Percentiles rank a stretch among this genome's conserved stretches.
These are phyloP conservation scores for Ophiostoma sp. DNA, from an alignment of 2,329 filamentous ascomycete genomes.

Conservation along the genomic window DNA sequence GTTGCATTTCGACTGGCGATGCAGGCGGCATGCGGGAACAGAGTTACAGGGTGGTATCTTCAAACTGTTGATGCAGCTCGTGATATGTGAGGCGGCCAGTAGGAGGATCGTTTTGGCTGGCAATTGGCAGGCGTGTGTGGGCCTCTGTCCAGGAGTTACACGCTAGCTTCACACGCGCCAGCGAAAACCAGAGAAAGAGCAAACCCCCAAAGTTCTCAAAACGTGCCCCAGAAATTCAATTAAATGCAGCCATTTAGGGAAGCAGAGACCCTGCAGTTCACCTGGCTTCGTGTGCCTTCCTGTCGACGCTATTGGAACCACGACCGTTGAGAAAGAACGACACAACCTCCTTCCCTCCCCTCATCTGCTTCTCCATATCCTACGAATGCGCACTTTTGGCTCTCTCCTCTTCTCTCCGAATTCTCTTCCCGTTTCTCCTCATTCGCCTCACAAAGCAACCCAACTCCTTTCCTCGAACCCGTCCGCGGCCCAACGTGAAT, in stretches of 20 bases:
- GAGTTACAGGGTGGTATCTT: neutral
- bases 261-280: conserved; percentile 30
- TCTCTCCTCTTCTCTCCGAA: neutral
- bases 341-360: conserved; percentile 12
- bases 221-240: conserved; percentile 8
- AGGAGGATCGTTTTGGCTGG: conserved; percentile 20
- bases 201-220: neutral
- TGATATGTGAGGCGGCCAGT: conserved; percentile 35
- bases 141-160: conserved; percentile 9
- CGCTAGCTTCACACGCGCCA: conserved; percentile 18
- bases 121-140: conserved; percentile 32
- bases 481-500: conserved; percentile 31
- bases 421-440: neutral
- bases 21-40: neutral
- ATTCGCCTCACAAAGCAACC: conserved; percentile 22
- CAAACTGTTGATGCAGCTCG: conserved; percentile 13
- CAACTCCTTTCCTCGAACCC: conserved; percentile 31
- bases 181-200: neutral
- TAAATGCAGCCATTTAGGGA: conserved; percentile 16
- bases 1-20: conserved; percentile 1
- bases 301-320: conserved; percentile 24
- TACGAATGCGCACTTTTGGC: neutral
- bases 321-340: conserved; percentile 20
- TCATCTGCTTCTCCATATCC: conserved; percentile 6
- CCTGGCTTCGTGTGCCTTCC: conserved; percentile 32